These are phyloP conservation scores for Aspergillus panamensis DNA, from an alignment of 495 filamentous ascomycete genomes.

Conservation along the genomic window DNA sequence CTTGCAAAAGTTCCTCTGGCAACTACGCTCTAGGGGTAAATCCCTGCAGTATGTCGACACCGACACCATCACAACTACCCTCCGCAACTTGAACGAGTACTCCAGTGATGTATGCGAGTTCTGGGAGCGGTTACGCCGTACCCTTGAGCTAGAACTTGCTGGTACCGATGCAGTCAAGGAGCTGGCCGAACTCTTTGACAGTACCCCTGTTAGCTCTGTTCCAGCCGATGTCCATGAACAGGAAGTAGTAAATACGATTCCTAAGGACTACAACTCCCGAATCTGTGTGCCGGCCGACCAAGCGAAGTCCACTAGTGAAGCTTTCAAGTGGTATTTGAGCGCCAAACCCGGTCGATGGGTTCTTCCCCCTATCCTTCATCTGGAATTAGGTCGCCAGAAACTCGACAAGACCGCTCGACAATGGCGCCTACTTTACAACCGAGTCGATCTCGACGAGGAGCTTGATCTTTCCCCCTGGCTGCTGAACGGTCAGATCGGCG, in stretches of 20 bases:
- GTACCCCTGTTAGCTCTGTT: slow-evolving; percentile 20
- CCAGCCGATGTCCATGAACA: slow-evolving; percentile 2
- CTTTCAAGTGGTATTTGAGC: slow-evolving; percentile 31
- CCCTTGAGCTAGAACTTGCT: slow-evolving; percentile 49
- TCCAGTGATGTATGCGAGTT: slow-evolving; percentile 48
- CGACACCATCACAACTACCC: slow-evolving; percentile 39
- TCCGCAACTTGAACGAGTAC: slow-evolving; percentile 44
- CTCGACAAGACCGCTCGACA: slow-evolving; percentile 49
- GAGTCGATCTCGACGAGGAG: slow-evolving; percentile 52
- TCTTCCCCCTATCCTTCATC: slow-evolving; percentile 48
- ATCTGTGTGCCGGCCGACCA: slow-evolving; percentile 38
- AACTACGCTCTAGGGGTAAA: slow-evolving; percentile 34
- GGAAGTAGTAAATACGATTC: slow-evolving; percentile 32
- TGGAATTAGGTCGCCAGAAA: slow-evolving; percentile 58
- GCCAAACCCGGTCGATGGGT: slow-evolving; percentile 39
- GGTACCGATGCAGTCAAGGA: slow-evolving; percentile 41
- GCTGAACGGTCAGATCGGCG: slow-evolving; percentile 31
- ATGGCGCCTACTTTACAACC: slow-evolving; percentile 58
- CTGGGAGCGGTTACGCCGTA: slow-evolving; percentile 53
- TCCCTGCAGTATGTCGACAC: slow-evolving; percentile 44
- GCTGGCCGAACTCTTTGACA: slow-evolving; percentile 47
- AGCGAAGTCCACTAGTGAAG: slow-evolving; percentile 31
- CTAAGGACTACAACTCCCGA: slow-evolving; percentile 40
- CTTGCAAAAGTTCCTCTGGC: slow-evolving; percentile 46
- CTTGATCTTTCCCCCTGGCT: slow-evolving; percentile 43